Evolutionary conservation across 1,284 basidiomycete species (phyloP).

Genomic region (Volvariella surrecta): DNA sequence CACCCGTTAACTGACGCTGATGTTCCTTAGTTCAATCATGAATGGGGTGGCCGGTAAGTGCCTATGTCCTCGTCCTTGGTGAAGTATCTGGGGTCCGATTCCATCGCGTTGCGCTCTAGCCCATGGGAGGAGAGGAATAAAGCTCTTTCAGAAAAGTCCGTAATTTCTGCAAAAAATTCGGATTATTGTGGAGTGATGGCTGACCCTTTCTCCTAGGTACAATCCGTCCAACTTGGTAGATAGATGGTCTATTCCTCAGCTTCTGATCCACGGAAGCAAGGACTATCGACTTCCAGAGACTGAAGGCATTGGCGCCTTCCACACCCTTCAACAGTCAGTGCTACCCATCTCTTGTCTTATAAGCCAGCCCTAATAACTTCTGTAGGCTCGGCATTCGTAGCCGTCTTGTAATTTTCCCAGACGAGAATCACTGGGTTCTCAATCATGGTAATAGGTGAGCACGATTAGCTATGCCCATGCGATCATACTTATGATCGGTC

Average conservation of each 20-base stretch:
- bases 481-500: background rate
- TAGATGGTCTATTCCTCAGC: constrained; percentile 81
- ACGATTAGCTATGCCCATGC: background rate
- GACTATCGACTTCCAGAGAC: constrained; percentile 81
- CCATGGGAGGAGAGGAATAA: constrained; percentile 65
- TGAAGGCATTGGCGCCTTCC: constrained; percentile 77
- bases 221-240: constrained; percentile 73
- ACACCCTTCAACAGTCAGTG: constrained; percentile 67
- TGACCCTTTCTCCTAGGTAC: constrained; percentile 29
- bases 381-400: constrained; percentile 66
- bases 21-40: constrained; percentile 62
- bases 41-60: constrained; percentile 58
- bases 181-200: background rate
- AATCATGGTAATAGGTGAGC: constrained; percentile 65
- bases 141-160: constrained; percentile 47
- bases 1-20: no score
- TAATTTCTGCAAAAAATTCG: constrained; percentile 5
- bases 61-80: background rate
- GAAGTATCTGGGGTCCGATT: background rate
- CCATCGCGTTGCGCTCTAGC: constrained; percentile 15
- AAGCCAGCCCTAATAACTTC: constrained; percentile 3
- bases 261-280: constrained; percentile 82
- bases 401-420: constrained; percentile 83
- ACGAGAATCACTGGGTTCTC: constrained; percentile 90
- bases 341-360: background rate